A percentile compares a stretch with the other conserved stretches of the same genome.
Conservation (phyloP, 805 yeast species). For the Yarrowia porcina region DNA sequence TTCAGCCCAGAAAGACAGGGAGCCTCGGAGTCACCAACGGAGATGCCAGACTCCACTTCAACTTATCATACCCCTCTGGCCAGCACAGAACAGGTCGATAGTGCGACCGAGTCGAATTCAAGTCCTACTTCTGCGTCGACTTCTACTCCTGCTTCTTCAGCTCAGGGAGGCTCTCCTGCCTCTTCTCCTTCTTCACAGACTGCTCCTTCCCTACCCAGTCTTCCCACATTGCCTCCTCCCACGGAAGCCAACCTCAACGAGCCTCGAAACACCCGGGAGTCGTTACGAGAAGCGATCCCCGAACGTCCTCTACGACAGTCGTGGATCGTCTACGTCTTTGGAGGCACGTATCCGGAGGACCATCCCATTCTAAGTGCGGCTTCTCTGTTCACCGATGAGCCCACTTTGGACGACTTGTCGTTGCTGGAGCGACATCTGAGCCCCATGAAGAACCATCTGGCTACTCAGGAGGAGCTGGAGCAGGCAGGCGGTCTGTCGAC, state of each 20-base stretch:
- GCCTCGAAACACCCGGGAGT: slow-evolving; percentile 9
- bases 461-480: slow-evolving; percentile 44
- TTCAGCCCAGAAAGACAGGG: background rate
- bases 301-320: slow-evolving; percentile 40
- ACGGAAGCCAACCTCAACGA: background rate
- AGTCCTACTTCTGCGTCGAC: background rate
- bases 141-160: background rate
- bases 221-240: background rate
- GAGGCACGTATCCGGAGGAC: slow-evolving; percentile 50
- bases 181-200: background rate
- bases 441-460: slow-evolving; percentile 45
- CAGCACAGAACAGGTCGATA: background rate
- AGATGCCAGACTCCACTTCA: background rate
- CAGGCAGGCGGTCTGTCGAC: slow-evolving; percentile 41
- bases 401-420: slow-evolving; percentile 50
- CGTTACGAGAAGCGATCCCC: background rate
- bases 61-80: slow-evolving; percentile 6
- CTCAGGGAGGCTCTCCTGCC: background rate
- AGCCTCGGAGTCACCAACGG: slow-evolving; percentile 1
- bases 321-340: slow-evolving; percentile 63
- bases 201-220: background rate
- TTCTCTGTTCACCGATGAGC: slow-evolving; percentile 47
- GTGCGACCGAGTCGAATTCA: background rate
- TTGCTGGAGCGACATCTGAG: slow-evolving; percentile 50
- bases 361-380: slow-evolving; percentile 52